A percentile compares a stretch with the other conserved stretches of the same genome.
Conservation (phyloP, 805 yeast genomes). For the Tetrapisispora nanseiensis region DNA sequence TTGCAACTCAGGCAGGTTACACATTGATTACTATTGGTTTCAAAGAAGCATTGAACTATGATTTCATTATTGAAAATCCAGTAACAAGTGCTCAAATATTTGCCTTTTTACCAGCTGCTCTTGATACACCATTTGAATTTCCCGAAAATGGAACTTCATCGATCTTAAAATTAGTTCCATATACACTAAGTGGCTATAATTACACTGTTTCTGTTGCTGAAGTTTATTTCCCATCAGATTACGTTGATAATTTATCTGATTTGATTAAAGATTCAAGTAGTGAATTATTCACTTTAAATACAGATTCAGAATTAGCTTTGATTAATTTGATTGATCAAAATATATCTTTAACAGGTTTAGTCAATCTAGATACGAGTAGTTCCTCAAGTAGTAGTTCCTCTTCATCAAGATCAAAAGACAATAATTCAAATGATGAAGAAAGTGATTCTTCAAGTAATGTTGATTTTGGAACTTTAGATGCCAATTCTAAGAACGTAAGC, state of each 20-base stretch:
- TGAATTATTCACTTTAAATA: conserved; percentile 48
- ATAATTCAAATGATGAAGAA: conserved; percentile 4
- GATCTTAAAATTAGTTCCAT: conserved; percentile 69
- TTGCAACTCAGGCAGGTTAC: conserved; percentile 26
- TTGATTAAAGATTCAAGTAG: conserved; percentile 49
- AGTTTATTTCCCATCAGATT: conserved; percentile 60
- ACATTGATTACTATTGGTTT: conserved; percentile 36
- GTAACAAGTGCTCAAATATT: conserved; percentile 67
- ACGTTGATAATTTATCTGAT: conserved; percentile 40
- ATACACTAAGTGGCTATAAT: conserved; percentile 41
- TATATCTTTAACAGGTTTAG: conserved; percentile 23
- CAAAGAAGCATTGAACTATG: conserved; percentile 68
- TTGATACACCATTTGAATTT: conserved; percentile 50
- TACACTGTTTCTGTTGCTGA: conserved; percentile 85
- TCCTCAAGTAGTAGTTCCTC: conserved; percentile 37
- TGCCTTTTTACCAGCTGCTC: conserved; percentile 66
- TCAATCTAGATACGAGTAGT: conserved; percentile 57
- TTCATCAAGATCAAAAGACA: conserved; percentile 41
- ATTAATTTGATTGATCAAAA: conserved; percentile 57
- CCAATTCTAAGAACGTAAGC: conserved; percentile 10
- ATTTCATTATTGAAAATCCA: conserved; percentile 75
- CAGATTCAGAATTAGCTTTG: conserved; percentile 44
- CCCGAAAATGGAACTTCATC: conserved; percentile 36
- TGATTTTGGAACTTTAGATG: conserved; percentile 14
- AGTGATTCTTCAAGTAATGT: conserved; percentile 6